Evolutionary conservation across 225 moss, liverwort and hornwort genomes (phyloP).

Genomic region (Sphagnum tenellum): DNA sequence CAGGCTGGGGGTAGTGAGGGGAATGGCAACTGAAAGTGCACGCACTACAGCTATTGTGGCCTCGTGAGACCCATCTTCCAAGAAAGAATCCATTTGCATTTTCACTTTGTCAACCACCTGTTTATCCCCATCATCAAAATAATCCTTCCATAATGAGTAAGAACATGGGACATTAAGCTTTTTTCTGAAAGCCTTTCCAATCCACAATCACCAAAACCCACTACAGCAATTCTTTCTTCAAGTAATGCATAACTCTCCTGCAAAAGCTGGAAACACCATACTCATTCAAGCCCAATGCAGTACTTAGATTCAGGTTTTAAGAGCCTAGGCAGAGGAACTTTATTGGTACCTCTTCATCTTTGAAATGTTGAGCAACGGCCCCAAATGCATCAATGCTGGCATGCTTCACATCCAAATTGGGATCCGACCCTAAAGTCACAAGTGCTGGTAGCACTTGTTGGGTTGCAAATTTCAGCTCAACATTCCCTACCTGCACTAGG

Average conservation of each 20-base stretch:
- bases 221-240: too few relatives aligned
- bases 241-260: too few relatives aligned
- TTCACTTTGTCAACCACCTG: constrained; percentile 93
- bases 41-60: constrained; percentile 87
- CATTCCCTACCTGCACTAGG: constrained; percentile 57
- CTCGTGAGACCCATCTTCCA: constrained; percentile 97
- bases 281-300: too few relatives aligned
- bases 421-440: constrained; percentile 92
- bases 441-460: constrained; percentile 90
- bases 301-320: too few relatives aligned
- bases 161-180: too few relatives aligned
- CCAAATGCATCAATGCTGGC: constrained; percentile 98
- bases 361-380: constrained; percentile 91
- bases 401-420: constrained; percentile 87
- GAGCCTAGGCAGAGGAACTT: too few relatives aligned
- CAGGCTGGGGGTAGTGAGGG: constrained; percentile 69
- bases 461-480: constrained; percentile 81
- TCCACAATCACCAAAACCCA: too few relatives aligned
- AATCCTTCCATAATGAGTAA: too few relatives aligned
- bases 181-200: too few relatives aligned
- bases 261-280: too few relatives aligned
- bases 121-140: not conserved
- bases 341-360: constrained; percentile 71
- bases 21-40: constrained; percentile 84
- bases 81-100: constrained; percentile 96